Conservation (phyloP, 345 rosid genomes). For the Rhodamnia argentea region DNA sequence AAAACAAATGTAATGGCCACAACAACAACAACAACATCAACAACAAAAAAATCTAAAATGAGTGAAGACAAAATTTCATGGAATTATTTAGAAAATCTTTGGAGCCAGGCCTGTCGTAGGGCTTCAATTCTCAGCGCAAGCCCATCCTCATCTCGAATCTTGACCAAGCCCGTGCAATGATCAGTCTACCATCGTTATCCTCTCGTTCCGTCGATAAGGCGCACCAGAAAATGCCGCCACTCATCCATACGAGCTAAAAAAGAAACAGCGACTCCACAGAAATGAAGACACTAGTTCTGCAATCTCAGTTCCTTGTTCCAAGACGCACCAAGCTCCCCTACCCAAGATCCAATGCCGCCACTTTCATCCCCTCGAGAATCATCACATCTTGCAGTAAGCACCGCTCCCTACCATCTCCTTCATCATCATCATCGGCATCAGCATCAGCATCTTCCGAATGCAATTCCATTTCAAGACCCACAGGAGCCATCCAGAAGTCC, state of each 20-base stretch:
- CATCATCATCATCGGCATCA: neutral
- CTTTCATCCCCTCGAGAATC: neutral
- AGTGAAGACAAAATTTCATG: neutral
- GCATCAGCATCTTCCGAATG: neutral
- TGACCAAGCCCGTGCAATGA: neutral
- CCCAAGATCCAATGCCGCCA: neutral
- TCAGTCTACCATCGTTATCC: neutral
- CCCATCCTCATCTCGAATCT: neutral
- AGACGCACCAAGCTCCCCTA: neutral
- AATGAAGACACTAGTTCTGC: slow-evolving; percentile 21
- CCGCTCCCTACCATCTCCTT: neutral
- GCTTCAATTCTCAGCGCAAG: neutral
- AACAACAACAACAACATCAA: too few relatives aligned
- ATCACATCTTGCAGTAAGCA: neutral
- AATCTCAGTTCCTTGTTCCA: slow-evolving; percentile 7
- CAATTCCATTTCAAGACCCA: neutral
- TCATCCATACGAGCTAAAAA: neutral
- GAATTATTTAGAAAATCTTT: neutral
- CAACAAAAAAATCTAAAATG: neutral
- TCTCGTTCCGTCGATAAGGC: neutral
- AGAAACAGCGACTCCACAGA: neutral
- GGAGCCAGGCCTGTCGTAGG: too few relatives aligned
- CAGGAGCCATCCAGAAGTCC: neutral
- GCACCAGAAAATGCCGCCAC: neutral
- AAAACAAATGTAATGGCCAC: neutral